Base-by-base conservation (phyloP, 2,329 filamentous ascomycete genomes). In the Xylaria sp. region DNA sequence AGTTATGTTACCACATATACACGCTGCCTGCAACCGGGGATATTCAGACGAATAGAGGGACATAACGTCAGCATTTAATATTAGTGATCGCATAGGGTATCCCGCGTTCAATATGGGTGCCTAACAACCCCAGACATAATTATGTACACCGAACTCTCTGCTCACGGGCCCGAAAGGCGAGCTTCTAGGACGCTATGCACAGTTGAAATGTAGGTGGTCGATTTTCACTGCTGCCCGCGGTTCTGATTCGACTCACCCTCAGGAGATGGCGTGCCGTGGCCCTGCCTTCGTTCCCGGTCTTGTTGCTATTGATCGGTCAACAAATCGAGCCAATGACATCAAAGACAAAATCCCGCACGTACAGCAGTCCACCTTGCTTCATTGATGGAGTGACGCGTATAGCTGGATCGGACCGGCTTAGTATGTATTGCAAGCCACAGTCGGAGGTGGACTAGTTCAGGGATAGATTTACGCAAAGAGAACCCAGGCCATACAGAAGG, bases 401-500 rank as follows among this genome's bases (percentile, higher is more conserved):
- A 70, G 31, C 68, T 70, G 31, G 20, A 25, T 20, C 13, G 50
- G 9, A 31, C n/a, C 25, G 33, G 20, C 20, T 65, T 38, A 68
- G 57, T 56, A 63, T 33, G 13, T 13, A 17, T 27, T 22, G 13
- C 22, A 2, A 55, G 22, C 31, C 3, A 47, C 20, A 27, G 25
- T 20, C 27, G 11, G 39, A 64, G 42, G 11, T 20, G 33, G 20
- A 36, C 45, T 10, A 10, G 5, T 45, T 25, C 10, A 13, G 53
- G 22, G 49, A 59, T 2, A 22, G 20, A 53, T 54, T 56, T 60
- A 70, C 68, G 66, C 68, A 44, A 70, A 70, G 22, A 70, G 27
- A 15, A 70, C 60, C 45, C 66, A 70, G 31, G 68, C 68, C 68
- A 70, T 70, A 5, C 66, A 69, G 10, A 70, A 70, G 1, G 68